phyloP scores from a whole-genome alignment of 2,329 filamentous ascomycete genomes.

The Rutstroemia sp. region DNA sequence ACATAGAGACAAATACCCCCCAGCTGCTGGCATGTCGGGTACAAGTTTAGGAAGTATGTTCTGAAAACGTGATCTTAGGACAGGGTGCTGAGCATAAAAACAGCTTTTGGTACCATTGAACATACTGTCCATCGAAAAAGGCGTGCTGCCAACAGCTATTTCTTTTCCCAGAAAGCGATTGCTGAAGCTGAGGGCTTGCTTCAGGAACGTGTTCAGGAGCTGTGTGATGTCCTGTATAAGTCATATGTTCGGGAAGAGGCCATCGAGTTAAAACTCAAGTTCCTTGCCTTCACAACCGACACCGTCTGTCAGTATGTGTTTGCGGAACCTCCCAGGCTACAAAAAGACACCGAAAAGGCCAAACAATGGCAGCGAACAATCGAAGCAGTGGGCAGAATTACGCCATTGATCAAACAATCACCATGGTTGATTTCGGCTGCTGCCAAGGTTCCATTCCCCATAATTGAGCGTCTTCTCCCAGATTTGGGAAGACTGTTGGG shows the following conservation, averaged over 20 bases:
- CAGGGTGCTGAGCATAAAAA: neutral
- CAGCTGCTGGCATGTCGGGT: conserved; percentile 1
- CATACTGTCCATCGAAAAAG: conserved; percentile 15
- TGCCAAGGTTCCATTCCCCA: neutral
- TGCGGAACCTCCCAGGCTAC: conserved; percentile 2
- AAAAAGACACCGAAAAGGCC: conserved; percentile 2
- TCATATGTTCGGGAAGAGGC: conserved; percentile 4
- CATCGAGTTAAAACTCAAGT: conserved; percentile 7
- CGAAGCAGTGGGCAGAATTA: conserved; percentile 4
- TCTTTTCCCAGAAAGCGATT: conserved; percentile 16
- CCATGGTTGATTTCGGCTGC: conserved; percentile 7
- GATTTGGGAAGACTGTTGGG: neutral
- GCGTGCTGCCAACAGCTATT: conserved; percentile 13
- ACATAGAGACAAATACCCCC: conserved; percentile 11
- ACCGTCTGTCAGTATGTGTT: conserved; percentile 9
- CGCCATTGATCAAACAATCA: conserved; percentile 10
- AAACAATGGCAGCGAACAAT: conserved; percentile 12
- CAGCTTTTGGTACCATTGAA: conserved; percentile 14
- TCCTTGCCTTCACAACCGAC: conserved; percentile 11
- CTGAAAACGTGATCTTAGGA: neutral
- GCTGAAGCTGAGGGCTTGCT: conserved; percentile 11
- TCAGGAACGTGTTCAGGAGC: conserved; percentile 5
- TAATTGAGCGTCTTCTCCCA: neutral
- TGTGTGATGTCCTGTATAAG: conserved; percentile 3
- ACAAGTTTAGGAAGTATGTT: neutral